Conservation (phyloP, 2,329 filamentous ascomycete genomes). For the Aspergillus pseudoviridinutans region DNA sequence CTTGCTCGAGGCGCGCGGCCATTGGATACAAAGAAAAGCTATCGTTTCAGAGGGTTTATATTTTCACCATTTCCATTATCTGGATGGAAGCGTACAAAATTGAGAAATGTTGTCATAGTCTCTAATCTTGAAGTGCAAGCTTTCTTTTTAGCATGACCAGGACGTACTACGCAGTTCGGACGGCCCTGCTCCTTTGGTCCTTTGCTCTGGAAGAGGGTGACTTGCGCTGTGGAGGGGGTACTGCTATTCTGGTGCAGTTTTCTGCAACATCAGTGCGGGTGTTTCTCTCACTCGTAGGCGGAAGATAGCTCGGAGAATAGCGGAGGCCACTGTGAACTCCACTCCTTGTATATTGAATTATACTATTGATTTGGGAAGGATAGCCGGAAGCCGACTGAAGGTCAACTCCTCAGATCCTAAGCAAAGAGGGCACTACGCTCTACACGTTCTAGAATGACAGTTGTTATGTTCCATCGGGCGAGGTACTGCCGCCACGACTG, state of each 20-base stretch:
- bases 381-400: neutral
- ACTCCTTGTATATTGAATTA: neutral
- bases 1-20: slow-evolving; percentile 17
- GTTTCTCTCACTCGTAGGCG: neutral
- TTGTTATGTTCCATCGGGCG: neutral
- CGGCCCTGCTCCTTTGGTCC: neutral
- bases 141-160: neutral
- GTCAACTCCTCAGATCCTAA: neutral
- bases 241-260: neutral
- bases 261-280: neutral
- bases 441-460: neutral
- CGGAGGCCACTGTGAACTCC: too few relatives aligned
- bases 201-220: neutral
- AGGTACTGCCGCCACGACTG: neutral
- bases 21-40: slow-evolving; percentile 23
- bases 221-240: too few relatives aligned
- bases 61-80: slow-evolving; percentile 3
- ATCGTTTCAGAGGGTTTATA: slow-evolving; percentile 20
- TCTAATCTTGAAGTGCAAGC: neutral
- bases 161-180: neutral
- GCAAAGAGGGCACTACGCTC: neutral
- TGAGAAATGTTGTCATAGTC: neutral
- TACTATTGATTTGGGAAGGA: neutral
- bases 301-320: neutral
- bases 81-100: neutral